A percentile compares a stretch with the other conserved stretches of the same genome.
Evolutionary conservation across 441 rosid genomes (phyloP).

Genomic region (Eutrema salsugineum): DNA sequence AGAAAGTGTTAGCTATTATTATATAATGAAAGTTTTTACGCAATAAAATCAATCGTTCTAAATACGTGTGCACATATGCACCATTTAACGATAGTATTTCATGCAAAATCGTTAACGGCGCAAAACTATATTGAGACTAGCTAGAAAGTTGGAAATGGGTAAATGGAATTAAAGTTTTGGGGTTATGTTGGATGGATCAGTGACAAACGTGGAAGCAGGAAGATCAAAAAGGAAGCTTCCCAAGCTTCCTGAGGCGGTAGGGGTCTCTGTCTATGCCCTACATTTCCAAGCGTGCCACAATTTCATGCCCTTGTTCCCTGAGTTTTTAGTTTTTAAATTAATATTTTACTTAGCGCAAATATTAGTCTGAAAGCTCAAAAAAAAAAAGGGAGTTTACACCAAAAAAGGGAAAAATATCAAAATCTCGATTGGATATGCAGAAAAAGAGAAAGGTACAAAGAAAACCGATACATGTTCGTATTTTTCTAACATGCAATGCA

Average conservation of each 20-base stretch:
- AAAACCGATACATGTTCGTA: neutral
- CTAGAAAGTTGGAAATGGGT: neutral
- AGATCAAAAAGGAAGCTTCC: constrained; percentile 10
- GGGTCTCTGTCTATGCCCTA: neutral
- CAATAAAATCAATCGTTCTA: neutral
- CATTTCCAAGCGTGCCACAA: constrained; percentile 29
- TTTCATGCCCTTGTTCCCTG: constrained; percentile 35
- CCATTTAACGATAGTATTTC: neutral
- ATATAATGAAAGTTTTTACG: too few relatives aligned
- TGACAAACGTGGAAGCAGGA: constrained; percentile 27
- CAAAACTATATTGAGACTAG: too few relatives aligned
- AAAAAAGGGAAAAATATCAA: neutral
- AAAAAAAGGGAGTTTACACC: too few relatives aligned
- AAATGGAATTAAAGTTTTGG: neutral
- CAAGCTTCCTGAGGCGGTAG: constrained; percentile 18
- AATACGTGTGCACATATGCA: neutral
- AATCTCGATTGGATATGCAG: neutral
- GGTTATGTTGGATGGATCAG: constrained; percentile 23
- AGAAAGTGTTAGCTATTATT: too few relatives aligned
- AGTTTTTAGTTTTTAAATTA: neutral
- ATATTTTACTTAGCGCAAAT: neutral
- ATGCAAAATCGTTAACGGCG: neutral
- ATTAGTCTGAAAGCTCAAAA: too few relatives aligned
- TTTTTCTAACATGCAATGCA: neutral
- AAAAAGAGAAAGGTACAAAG: neutral